phyloP scores from a whole-genome alignment of 768 basidiomycete species.

The Lactarius vividus region DNA sequence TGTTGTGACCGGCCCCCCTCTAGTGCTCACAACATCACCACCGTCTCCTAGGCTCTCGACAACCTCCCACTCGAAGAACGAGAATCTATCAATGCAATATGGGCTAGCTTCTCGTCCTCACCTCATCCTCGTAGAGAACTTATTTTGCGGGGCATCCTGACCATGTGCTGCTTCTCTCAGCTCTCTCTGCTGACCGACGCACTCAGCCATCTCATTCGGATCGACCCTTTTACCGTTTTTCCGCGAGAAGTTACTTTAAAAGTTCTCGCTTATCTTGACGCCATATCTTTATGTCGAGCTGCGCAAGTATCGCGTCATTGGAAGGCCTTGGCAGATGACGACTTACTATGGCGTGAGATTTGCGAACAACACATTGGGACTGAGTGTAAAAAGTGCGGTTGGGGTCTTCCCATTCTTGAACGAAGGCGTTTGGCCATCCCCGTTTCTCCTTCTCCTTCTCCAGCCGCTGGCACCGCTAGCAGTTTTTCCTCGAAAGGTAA shows the following conservation, averaged over 20 bases:
- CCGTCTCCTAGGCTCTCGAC: slow-evolving; percentile 70
- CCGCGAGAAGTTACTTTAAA: slow-evolving; percentile 88
- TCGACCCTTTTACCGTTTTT: slow-evolving; percentile 89
- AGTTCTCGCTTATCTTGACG: slow-evolving; percentile 86
- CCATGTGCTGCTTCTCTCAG: slow-evolving; percentile 99
- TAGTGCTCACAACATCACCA: slow-evolving; percentile 1
- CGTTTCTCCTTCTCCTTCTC: slow-evolving; percentile 39
- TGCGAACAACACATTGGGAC: slow-evolving; percentile 98
- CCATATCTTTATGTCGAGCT: slow-evolving; percentile 88
- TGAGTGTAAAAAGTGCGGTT: slow-evolving; percentile 95
- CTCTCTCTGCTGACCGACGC: slow-evolving; percentile 94
- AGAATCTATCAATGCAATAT: slow-evolving; percentile 84
- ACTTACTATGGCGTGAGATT: slow-evolving; percentile 91
- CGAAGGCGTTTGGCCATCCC: slow-evolving; percentile 51
- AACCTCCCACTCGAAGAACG: slow-evolving; percentile 82
- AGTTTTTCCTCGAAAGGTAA: slow-evolving; percentile 36
- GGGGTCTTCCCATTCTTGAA: slow-evolving; percentile 92
- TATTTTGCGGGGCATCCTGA: slow-evolving; percentile 94
- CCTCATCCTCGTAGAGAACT: slow-evolving; percentile 87
- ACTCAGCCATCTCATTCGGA: slow-evolving; percentile 86
- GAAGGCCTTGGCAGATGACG: slow-evolving; percentile 90
- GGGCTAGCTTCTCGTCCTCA: slow-evolving; percentile 96
- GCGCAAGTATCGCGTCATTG: slow-evolving; percentile 86
- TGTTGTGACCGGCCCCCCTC: neutral
- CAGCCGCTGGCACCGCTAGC: slow-evolving; percentile 29